phyloP scores from a whole-genome alignment of 441 rosid species.

The Hypseocharis bilobata region DNA sequence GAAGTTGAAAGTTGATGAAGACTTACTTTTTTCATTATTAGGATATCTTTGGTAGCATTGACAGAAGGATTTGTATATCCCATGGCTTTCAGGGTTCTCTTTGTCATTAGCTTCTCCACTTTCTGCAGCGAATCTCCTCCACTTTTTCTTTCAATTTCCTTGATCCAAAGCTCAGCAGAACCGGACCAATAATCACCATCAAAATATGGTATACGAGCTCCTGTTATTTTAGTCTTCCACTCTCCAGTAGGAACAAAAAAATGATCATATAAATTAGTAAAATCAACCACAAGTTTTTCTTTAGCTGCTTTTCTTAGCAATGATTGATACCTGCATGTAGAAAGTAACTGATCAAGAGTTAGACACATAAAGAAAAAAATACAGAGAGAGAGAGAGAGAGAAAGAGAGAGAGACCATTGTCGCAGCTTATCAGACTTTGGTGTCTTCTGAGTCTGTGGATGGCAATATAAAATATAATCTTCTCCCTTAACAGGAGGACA shows the following conservation, averaged over 20 bases:
- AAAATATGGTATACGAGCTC: conserved; percentile 94
- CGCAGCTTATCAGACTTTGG: conserved; percentile 96
- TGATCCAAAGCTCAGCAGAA: conserved; percentile 89
- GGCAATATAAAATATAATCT: conserved; percentile 94
- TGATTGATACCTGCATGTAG: conserved; percentile 62
- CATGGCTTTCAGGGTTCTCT: conserved; percentile 91
- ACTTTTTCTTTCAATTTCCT: conserved; percentile 86
- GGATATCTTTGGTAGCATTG: conserved; percentile 83
- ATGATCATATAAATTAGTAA: conserved; percentile 83
- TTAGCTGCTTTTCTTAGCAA: conserved; percentile 81
- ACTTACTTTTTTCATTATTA: conserved; percentile 86
- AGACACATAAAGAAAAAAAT: neutral
- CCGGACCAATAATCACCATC: conserved; percentile 99
- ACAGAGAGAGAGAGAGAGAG: neutral
- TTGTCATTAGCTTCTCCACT: conserved; percentile 82
- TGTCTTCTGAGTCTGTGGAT: conserved; percentile 98
- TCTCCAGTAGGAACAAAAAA: conserved; percentile 79
- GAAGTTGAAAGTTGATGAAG: conserved; percentile 9
- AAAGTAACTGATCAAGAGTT: conserved; percentile 12
- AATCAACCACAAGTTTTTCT: conserved; percentile 79
- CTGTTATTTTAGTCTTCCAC: conserved; percentile 89
- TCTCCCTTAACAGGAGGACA: conserved; percentile 98
- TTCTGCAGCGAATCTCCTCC: conserved; percentile 87
- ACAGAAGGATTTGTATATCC: conserved; percentile 92
- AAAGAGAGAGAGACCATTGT: conserved; percentile 60